These are phyloP conservation scores for Saraca asoca DNA, from an alignment of 331 rosid genomes.

Conservation along the genomic window DNA sequence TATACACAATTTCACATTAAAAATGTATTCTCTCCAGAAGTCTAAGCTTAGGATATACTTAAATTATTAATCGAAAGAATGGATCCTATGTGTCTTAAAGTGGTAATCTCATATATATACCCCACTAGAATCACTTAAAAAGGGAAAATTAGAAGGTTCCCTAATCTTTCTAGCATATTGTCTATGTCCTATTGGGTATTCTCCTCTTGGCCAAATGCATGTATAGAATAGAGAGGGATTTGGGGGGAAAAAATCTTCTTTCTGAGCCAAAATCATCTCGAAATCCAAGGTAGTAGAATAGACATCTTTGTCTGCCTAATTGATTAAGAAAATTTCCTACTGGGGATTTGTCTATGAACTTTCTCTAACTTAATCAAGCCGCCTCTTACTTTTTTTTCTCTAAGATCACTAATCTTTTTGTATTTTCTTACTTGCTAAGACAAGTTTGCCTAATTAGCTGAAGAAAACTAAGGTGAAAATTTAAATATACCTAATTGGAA, in stretches of 20 bases:
- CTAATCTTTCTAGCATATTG: conserved; percentile 34
- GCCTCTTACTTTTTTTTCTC: conserved; percentile 14
- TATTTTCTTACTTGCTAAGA: conserved; percentile 18
- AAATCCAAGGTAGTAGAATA: conserved; percentile 35
- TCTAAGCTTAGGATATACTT: conserved; percentile 32
- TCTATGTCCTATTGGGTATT: conserved; percentile 32
- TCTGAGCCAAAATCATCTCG: conserved; percentile 33
- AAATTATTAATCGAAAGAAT: conserved; percentile 54
- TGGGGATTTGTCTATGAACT: conserved; percentile 30
- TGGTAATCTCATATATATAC: conserved; percentile 37
- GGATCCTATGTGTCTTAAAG: conserved; percentile 47
- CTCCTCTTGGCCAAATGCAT: conserved; percentile 26
- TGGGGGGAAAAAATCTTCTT: neutral
- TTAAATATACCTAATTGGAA: neutral
- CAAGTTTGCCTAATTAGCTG: conserved; percentile 3
- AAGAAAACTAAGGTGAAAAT: conserved; percentile 4
- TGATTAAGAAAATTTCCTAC: conserved; percentile 29
- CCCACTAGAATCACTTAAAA: conserved; percentile 53
- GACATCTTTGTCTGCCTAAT: conserved; percentile 42
- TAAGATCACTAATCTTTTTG: neutral
- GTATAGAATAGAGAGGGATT: conserved; percentile 33
- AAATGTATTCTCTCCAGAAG: conserved; percentile 12
- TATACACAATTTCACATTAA: neutral
- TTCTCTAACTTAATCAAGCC: neutral
- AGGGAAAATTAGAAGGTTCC: conserved; percentile 28